Conservation (phyloP, 768 basidiomycete genomes). For the Tylopilus vinaceipallidus region DNA sequence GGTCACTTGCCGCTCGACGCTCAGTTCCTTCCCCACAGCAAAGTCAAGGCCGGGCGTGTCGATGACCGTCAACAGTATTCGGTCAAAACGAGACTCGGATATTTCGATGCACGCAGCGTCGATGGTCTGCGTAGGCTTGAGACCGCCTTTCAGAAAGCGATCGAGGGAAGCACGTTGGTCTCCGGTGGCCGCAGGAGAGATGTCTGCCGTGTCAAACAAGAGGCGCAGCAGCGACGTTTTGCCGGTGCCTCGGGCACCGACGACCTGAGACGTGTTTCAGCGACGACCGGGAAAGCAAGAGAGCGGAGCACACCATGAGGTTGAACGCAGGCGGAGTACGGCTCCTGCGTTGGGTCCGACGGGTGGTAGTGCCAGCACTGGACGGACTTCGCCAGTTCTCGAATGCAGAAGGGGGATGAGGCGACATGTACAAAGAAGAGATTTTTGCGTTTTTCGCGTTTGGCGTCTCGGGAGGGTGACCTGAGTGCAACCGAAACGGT, state of each 20-base stretch:
- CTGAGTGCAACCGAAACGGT: slow-evolving; percentile 62
- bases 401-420: slow-evolving; percentile 58
- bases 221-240: slow-evolving; percentile 82
- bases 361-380: slow-evolving; percentile 38
- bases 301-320: slow-evolving; percentile 58
- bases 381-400: slow-evolving; percentile 48
- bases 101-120: slow-evolving; percentile 76
- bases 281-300: not conserved
- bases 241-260: slow-evolving; percentile 76
- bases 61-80: slow-evolving; percentile 74
- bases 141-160: slow-evolving; percentile 58
- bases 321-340: slow-evolving; percentile 79
- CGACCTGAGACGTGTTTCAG: slow-evolving; percentile 50
- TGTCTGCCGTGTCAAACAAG: slow-evolving; percentile 80
- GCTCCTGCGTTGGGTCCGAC: slow-evolving; percentile 62
- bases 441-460: slow-evolving; percentile 47
- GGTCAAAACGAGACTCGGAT: slow-evolving; percentile 78
- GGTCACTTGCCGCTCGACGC: slow-evolving; percentile 77
- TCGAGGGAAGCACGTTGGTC: slow-evolving; percentile 69
- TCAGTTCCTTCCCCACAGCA: slow-evolving; percentile 65
- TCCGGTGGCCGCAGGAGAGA: slow-evolving; percentile 71
- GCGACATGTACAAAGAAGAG: slow-evolving; percentile 68
- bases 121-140: slow-evolving; percentile 61
- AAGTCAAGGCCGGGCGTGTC: slow-evolving; percentile 88
- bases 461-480: slow-evolving; percentile 28